Conservation (phyloP, 2,329 filamentous ascomycete species). For the Fusarium floridanum region DNA sequence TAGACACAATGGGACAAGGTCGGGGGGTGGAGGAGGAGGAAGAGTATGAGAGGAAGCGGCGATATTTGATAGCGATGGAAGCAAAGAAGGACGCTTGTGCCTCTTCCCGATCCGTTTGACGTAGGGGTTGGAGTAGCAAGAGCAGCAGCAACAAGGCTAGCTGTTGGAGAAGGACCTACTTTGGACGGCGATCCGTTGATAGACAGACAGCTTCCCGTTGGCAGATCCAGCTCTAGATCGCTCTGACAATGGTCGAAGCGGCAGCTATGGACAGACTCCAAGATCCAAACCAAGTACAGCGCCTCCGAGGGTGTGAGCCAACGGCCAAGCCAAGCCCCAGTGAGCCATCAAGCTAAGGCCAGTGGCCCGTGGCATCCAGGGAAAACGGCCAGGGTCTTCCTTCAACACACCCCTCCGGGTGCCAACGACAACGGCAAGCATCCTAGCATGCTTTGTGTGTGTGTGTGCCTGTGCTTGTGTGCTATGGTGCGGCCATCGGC, state of each 20-base stretch:
- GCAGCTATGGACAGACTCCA: slow-evolving; percentile 28
- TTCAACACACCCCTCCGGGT: slow-evolving; percentile 35
- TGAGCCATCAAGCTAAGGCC: slow-evolving; percentile 32
- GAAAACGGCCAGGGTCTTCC: slow-evolving; percentile 31
- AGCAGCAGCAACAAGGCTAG: slow-evolving; percentile 29
- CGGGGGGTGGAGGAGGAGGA: slow-evolving; percentile 14
- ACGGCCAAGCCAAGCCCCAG: slow-evolving; percentile 26
- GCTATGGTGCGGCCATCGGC: slow-evolving; percentile 25
- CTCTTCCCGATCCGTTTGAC: slow-evolving; percentile 42
- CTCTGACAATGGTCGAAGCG: slow-evolving; percentile 36
- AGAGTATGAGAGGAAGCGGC: slow-evolving; percentile 30
- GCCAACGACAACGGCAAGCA: slow-evolving; percentile 35
- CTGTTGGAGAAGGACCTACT: slow-evolving; percentile 38
- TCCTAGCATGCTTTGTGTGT: slow-evolving; percentile 38
- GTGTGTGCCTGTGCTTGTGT: slow-evolving; percentile 40
- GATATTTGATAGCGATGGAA: slow-evolving; percentile 43
- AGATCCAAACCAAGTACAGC: slow-evolving; percentile 30
- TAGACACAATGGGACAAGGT: slow-evolving; percentile 45
- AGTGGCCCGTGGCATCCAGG: slow-evolving; percentile 35
- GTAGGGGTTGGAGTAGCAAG: slow-evolving; percentile 32
- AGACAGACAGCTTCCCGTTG: slow-evolving; percentile 40
- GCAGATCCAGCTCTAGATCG: slow-evolving; percentile 38
- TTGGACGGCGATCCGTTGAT: slow-evolving; percentile 39
- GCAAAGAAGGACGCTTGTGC: slow-evolving; percentile 39
- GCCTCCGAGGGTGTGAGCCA: slow-evolving; percentile 32